A percentile compares a stretch with the other conserved stretches of the same genome.
Conservation (phyloP, 225 moss, liverwort and hornwort genomes). For the Lunularia cruciata region DNA sequence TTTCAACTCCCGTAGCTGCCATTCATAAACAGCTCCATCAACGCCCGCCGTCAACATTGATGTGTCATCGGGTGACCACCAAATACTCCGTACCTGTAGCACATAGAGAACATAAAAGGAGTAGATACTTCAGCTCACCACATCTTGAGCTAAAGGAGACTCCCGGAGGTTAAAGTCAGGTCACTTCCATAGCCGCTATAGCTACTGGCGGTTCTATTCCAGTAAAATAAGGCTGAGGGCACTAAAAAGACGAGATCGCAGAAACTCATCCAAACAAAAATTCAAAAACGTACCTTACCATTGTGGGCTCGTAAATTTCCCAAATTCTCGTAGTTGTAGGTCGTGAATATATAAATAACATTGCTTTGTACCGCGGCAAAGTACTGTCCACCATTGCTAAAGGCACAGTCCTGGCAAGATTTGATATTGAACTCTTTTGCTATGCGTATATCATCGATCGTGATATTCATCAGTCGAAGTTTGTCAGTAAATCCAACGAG, state of each 20-base stretch:
- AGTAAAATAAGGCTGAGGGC: not conserved
- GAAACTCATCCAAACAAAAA: not conserved
- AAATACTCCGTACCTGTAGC: conserved; percentile 66
- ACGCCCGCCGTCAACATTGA: conserved; percentile 70
- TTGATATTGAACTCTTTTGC: conserved; percentile 87
- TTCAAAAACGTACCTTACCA: conserved; percentile 57
- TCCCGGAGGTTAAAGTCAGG: not conserved
- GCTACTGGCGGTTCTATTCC: too few species aligned
- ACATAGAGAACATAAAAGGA: too few species aligned
- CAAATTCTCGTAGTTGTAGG: conserved; percentile 52
- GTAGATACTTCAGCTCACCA: not conserved
- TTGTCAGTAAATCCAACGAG: conserved; percentile 87
- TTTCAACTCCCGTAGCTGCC: conserved; percentile 74
- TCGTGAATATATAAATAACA: conserved; percentile 59
- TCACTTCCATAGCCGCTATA: not conserved
- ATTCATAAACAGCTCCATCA: conserved; percentile 90
- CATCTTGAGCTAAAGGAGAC: not conserved
- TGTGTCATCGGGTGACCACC: conserved; percentile 85
- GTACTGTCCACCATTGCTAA: conserved; percentile 74
- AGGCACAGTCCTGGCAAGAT: conserved; percentile 67
- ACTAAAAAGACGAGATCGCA: not conserved
- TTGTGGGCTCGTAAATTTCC: conserved; percentile 72
- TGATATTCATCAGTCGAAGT: conserved; percentile 73
- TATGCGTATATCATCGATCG: conserved; percentile 72
- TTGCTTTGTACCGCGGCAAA: conserved; percentile 64